phyloP scores from a whole-genome alignment of 129 eudicot species.

The Apium graveolens region DNA sequence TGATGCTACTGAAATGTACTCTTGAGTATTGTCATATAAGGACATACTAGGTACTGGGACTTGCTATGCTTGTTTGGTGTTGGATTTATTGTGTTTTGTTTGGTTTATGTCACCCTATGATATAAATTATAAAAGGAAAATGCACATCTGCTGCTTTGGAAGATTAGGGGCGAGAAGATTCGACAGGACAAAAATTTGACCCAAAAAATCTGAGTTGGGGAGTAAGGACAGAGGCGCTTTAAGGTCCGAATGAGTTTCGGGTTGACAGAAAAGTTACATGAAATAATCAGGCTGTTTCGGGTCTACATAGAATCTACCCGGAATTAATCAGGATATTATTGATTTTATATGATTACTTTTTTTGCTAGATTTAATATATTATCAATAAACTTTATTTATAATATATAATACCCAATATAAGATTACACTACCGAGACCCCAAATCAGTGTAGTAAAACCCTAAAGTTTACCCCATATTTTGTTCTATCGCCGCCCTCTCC shows the following conservation, averaged over 20 bases:
- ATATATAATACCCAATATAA: background rate
- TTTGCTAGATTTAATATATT: background rate
- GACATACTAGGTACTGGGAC: background rate
- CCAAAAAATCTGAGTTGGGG: background rate
- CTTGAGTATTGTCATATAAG: background rate
- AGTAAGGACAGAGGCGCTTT: background rate
- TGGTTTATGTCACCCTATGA: background rate
- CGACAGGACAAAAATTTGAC: background rate
- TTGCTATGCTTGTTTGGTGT: background rate
- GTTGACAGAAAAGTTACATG: background rate
- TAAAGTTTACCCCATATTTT: background rate
- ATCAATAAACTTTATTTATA: background rate
- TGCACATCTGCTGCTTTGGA: constrained; percentile 1
- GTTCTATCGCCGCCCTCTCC: background rate
- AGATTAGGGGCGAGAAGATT: background rate
- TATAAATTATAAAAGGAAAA: background rate
- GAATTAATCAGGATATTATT: background rate
- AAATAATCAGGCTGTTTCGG: background rate
- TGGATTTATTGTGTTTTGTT: background rate
- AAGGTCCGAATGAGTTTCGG: background rate
- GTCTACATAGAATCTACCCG: background rate
- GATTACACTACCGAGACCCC: background rate
- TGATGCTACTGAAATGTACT: background rate
- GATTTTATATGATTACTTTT: background rate
- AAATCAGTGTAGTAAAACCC: background rate